Evolutionary conservation across 768 basidiomycete species (phyloP), one percentile per base, ranked within the genome.

Genomic region (Mycena floridula): DNA sequence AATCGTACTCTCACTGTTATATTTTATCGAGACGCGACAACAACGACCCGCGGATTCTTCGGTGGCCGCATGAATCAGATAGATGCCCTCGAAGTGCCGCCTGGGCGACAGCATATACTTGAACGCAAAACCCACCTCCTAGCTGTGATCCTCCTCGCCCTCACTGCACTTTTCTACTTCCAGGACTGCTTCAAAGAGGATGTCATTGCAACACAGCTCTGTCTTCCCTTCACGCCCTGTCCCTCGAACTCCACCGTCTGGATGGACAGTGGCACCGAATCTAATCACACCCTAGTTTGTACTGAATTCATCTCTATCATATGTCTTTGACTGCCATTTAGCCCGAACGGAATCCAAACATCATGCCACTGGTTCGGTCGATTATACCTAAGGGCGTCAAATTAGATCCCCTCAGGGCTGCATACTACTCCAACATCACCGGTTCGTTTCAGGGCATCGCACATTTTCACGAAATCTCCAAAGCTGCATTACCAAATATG

Each of bases 181-280:
- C n/a, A n/a, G n/a, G n/a, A n/a, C n/a, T n/a, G n/a, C n/a, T n/a
- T n/a, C n/a, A n/a, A n/a, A n/a, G n/a, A n/a, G n/a, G n/a, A n/a
- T n/a, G n/a, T n/a, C n/a, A n/a, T n/a, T n/a, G n/a, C n/a, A n/a
- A n/a, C n/a, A n/a, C n/a, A n/a, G n/a, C n/a, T n/a, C n/a, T n/a
- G n/a, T n/a, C n/a, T n/a, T n/a, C n/a, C n/a, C n/a, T n/a, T n/a
- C n/a, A n/a, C n/a, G n/a, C n/a, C n/a, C n/a, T n/a, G n/a, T n/a
- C n/a, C n/a, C n/a, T n/a, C 74, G n/a, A 87, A 89, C 58, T 90
- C 76, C 54, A 81, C 83, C 1, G 75, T 79, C 1, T 90, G 85
- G 85, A 61, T 85, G 61, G n/a, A n/a, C n/a, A 80, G 82, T 53
- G 81, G 82, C 5, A 80, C 77, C 7, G 65, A 63, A 16, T 69